Percentiles rank a stretch among this genome's conserved stretches.
Evolutionary conservation across 306 rosid genomes (phyloP).

Genomic region (Spatholobus suberectus): DNA sequence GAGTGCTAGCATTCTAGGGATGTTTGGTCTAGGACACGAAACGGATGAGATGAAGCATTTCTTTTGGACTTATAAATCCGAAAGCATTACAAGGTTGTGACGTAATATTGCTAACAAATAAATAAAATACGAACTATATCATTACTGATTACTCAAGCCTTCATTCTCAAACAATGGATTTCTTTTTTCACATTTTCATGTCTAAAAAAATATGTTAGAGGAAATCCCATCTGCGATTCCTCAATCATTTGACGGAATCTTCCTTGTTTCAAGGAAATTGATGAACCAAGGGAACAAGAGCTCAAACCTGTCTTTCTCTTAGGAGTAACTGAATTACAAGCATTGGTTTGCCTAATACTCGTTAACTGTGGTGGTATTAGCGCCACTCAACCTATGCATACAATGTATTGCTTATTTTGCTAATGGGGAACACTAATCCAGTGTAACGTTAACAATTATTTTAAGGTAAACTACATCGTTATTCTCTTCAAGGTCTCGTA

Average conservation of each 20-base stretch:
- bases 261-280: background rate
- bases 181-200: background rate
- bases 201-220: background rate
- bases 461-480: background rate
- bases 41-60: slow-evolving; percentile 39
- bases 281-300: background rate
- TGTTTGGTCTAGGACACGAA: slow-evolving; percentile 47
- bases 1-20: slow-evolving; percentile 17
- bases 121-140: slow-evolving; percentile 4
- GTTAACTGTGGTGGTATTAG: too few species aligned
- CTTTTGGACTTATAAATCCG: background rate
- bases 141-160: slow-evolving; percentile 22
- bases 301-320: background rate
- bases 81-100: slow-evolving; percentile 30
- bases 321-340: background rate
- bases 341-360: background rate
- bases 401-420: slow-evolving; percentile 54
- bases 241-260: background rate
- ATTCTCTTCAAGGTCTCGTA: background rate
- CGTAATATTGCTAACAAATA: slow-evolving; percentile 4
- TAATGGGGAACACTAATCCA: slow-evolving; percentile 58
- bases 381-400: slow-evolving; percentile 13
- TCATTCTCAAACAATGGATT: background rate
- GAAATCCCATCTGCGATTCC: background rate
- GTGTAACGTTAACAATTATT: slow-evolving; percentile 47